Evolutionary conservation across 2,329 filamentous ascomycete species (phyloP).

Genomic region (Colletotrichum lentis): DNA sequence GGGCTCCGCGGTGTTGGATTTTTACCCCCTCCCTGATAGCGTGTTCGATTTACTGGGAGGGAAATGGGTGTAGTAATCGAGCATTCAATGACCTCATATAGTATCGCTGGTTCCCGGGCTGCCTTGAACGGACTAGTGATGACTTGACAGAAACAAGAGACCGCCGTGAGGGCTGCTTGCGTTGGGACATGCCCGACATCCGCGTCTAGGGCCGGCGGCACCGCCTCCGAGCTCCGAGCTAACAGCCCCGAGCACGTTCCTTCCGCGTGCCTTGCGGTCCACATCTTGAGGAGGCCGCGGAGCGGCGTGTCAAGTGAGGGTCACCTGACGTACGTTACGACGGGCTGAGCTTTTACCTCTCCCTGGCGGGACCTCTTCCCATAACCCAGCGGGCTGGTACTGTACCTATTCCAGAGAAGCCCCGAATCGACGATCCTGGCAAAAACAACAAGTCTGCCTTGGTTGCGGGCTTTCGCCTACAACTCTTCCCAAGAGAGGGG

Average conservation of each 20-base stretch:
- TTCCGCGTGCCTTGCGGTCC: background rate
- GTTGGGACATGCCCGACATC: background rate
- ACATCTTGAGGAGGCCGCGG: background rate
- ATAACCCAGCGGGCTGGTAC: too few relatives aligned
- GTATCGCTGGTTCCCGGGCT: background rate
- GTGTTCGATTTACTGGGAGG: conserved; percentile 24
- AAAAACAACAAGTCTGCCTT: background rate
- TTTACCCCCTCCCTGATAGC: background rate
- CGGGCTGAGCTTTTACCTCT: conserved; percentile 3
- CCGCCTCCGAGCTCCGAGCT: background rate
- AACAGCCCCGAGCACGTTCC: background rate
- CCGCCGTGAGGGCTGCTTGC: background rate
- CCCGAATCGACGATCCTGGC: conserved; percentile 4
- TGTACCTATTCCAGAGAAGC: background rate
- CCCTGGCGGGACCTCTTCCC: too few relatives aligned
- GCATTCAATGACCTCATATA: conserved; percentile 31
- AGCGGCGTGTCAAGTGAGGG: background rate
- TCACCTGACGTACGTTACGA: conserved; percentile 5
- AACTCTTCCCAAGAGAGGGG: too few relatives aligned
- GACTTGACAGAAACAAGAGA: background rate
- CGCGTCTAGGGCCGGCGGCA: background rate
- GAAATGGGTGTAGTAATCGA: conserved; percentile 32
- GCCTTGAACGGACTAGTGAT: background rate
- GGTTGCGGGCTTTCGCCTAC: background rate
- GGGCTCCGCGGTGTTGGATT: conserved; percentile 1